These are phyloP conservation scores for Aciculosporium take DNA, from an alignment of 2,329 filamentous ascomycete species.

Conservation along the genomic window DNA sequence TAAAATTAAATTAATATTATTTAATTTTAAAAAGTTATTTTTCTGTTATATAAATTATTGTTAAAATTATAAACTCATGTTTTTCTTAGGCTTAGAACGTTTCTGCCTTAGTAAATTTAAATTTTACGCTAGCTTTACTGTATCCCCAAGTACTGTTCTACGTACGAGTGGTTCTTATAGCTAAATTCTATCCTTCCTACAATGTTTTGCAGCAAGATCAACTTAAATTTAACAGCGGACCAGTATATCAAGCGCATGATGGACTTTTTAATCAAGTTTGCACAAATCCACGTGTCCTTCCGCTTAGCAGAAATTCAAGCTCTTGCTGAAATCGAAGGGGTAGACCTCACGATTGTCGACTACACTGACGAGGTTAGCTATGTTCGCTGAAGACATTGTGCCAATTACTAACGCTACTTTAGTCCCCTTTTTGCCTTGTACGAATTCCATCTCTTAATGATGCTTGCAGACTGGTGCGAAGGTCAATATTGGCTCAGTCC, in stretches of 20 bases:
- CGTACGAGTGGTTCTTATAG: too few species aligned
- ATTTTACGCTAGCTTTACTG: neutral
- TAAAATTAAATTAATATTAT: too few species aligned
- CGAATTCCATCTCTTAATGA: constrained; percentile 49
- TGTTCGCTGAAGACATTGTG: neutral
- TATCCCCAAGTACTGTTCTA: too few species aligned
- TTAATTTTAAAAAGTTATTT: too few species aligned
- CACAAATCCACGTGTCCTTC: constrained; percentile 84
- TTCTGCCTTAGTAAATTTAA: neutral
- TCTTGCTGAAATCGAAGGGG: constrained; percentile 52
- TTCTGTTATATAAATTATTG: too few species aligned
- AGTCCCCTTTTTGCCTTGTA: constrained; percentile 82
- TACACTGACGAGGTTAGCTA: constrained; percentile 59
- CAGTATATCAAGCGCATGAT: constrained; percentile 19
- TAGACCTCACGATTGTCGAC: constrained; percentile 57
- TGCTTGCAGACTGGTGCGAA: constrained; percentile 52
- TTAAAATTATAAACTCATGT: too few species aligned
- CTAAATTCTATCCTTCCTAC: neutral
- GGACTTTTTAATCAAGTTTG: constrained; percentile 81
- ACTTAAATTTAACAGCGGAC: neutral
- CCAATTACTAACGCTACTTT: constrained; percentile 9
- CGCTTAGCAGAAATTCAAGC: constrained; percentile 71
- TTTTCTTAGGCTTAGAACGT: too few species aligned
- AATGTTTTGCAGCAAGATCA: neutral
- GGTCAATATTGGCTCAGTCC: constrained; percentile 68